A percentile compares a stretch with the other conserved stretches of the same genome.
phyloP scores from a whole-genome alignment of 345 rosid species.

The Bruguiera gymnorhiza region DNA sequence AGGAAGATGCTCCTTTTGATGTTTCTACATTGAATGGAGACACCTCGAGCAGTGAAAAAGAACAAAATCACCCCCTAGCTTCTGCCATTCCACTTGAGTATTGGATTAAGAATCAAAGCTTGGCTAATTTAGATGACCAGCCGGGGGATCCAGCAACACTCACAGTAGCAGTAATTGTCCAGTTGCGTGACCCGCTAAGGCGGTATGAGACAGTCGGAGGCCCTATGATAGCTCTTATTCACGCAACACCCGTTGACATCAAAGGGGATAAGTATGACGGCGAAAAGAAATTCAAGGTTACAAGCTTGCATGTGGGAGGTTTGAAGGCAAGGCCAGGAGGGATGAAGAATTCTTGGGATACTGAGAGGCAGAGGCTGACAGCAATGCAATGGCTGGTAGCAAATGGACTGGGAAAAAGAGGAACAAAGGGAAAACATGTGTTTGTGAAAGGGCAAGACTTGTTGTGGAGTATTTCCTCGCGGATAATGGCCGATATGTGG shows the following conservation, averaged over 20 bases:
- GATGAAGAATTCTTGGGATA: constrained; percentile 51
- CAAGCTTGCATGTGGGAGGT: constrained; percentile 71
- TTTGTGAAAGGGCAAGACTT: constrained; percentile 40
- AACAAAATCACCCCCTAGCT: constrained; percentile 43
- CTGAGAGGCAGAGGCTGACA: constrained; percentile 72
- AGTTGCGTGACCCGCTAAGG: constrained; percentile 79
- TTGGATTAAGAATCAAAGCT: constrained; percentile 42
- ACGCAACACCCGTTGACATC: constrained; percentile 32
- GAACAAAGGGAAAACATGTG: constrained; percentile 50
- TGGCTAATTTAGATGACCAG: constrained; percentile 18
- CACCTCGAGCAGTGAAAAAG: constrained; percentile 26
- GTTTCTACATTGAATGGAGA: constrained; percentile 51
- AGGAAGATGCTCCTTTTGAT: constrained; percentile 75
- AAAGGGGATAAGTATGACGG: constrained; percentile 36
- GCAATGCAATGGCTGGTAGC: constrained; percentile 88
- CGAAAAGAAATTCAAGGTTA: constrained; percentile 55
- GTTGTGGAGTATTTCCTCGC: constrained; percentile 86
- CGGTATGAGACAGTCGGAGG: constrained; percentile 90
- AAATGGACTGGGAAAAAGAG: constrained; percentile 61
- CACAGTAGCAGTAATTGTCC: constrained; percentile 51
- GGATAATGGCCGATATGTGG: constrained; percentile 97
- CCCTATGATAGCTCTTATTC: constrained; percentile 55
- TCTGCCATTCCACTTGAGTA: constrained; percentile 65
- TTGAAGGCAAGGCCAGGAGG: constrained; percentile 38
- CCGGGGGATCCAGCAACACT: constrained; percentile 34